Base-by-base conservation (phyloP, 2,329 filamentous ascomycete species). In the Apiospora rasikravindrae region DNA sequence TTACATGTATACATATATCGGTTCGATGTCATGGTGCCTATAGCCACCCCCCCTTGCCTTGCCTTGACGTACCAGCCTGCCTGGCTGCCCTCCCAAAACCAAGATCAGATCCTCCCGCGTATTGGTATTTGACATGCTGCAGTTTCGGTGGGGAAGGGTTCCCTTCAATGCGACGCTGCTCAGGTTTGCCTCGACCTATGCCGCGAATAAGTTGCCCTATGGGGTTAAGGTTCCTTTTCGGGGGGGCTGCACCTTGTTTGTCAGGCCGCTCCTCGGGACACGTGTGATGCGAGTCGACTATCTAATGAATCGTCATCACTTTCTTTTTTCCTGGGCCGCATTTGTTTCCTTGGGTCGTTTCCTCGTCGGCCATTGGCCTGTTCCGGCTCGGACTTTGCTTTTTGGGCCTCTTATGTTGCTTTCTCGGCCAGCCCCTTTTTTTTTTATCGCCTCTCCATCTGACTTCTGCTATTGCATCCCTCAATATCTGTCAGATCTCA, bases 241-340 rank as follows among this genome's bases (percentile, higher is more conserved):
- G 5, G 5, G 2, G 51, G 51, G 51, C 29, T n/a, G 33, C 33
- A 37, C 51, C 51, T 33, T 57, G 51, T 57, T 33, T 57, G 51
- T 57, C 51, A 33, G 8, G 51, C 51, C 51, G 51, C 26, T 57
- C 51, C 2, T 57, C 51, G 51, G 51, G 51, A 57, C 51, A 57
- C 51, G 51, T 57, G 51, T 57, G 51, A 57, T 57, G 51, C 51
- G 51, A 33, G 51, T 29, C 26, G 51, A 33, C 33, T 57, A 57
- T 57, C 51, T 57, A 57, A 57, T 57, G 51, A 57, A 57, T 57
- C 51, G 51, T 57, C 51, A 57, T 57, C 51, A 57, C 51, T 33
- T 57, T 57, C 51, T 29, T 57, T 57, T 57, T 57, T 57, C 51
- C 51, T 57, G 51, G 26, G 2, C 51, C 51, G 29, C 11, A 33